phyloP scores from a whole-genome alignment of 257 asterid species.

The Rehmannia glutinosa region DNA sequence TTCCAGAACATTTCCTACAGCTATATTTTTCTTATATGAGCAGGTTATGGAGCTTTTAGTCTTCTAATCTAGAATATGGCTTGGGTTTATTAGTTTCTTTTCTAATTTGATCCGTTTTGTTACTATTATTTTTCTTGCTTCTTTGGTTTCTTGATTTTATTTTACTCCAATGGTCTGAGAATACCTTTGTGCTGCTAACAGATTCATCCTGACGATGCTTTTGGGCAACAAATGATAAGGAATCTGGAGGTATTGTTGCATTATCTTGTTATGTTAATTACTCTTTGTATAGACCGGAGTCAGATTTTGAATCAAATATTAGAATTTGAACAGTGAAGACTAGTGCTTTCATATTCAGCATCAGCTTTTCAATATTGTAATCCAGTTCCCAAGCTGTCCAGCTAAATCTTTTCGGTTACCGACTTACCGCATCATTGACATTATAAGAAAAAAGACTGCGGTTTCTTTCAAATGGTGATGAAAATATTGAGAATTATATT shows the following conservation, averaged over 20 bases:
- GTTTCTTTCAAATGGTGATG: no score
- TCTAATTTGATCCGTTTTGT: background rate
- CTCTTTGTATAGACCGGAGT: constrained; percentile 2
- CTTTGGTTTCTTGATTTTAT: constrained; percentile 15
- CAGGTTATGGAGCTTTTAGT: constrained; percentile 53
- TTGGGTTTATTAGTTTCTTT: background rate
- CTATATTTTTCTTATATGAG: constrained; percentile 89
- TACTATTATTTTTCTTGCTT: background rate
- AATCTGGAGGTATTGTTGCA: constrained; percentile 76
- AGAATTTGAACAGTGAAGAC: background rate
- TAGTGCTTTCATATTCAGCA: background rate
- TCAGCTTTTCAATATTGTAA: no score
- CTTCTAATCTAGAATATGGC: constrained; percentile 4
- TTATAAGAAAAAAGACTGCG: no score
- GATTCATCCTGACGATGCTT: constrained; percentile 98
- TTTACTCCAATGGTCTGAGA: constrained; percentile 4
- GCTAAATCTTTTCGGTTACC: no score
- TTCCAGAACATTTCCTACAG: constrained; percentile 74
- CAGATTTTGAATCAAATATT: background rate
- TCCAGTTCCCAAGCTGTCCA: no score
- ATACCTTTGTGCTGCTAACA: constrained; percentile 25
- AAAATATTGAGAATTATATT: no score
- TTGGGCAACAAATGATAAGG: constrained; percentile 96
- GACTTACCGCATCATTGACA: no score
- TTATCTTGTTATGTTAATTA: constrained; percentile 3